phyloP scores from a whole-genome alignment of 169 alveolate genomes.

The Sarcocystis neurona region DNA sequence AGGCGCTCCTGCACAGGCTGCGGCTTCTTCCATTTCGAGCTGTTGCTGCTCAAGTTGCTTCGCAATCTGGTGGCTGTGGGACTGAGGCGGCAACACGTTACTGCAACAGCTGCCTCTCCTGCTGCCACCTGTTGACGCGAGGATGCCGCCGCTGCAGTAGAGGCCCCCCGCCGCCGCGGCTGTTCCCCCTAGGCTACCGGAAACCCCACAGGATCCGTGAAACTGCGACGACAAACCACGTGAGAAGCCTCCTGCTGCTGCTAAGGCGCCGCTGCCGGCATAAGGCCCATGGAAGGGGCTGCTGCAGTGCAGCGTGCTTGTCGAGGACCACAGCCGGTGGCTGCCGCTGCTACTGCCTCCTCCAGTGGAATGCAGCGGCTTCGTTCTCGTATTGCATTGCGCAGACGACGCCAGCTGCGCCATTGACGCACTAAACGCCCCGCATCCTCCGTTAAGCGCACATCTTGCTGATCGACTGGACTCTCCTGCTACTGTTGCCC shows the following conservation, averaged over 20 bases:
- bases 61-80: conserved; percentile 19
- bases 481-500: no score
- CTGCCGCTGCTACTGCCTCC: background rate
- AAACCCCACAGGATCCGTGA: background rate
- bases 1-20: background rate
- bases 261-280: background rate
- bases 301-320: background rate
- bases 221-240: background rate
- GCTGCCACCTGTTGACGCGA: background rate
- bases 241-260: background rate
- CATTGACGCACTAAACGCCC: conserved; percentile 18
- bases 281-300: background rate
- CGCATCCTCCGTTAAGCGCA: no score
- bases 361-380: background rate
- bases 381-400: background rate
- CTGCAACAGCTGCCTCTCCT: background rate
- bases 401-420: conserved; percentile 16
- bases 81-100: conserved; percentile 6
- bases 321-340: background rate
- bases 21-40: background rate
- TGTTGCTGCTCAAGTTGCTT: conserved; percentile 2
- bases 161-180: background rate
- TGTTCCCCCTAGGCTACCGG: background rate
- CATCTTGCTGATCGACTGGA: no score
- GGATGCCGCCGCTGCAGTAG: background rate